phyloP scores from a whole-genome alignment of 148 eudicot species.

The Rhododendron kiyosumense region DNA sequence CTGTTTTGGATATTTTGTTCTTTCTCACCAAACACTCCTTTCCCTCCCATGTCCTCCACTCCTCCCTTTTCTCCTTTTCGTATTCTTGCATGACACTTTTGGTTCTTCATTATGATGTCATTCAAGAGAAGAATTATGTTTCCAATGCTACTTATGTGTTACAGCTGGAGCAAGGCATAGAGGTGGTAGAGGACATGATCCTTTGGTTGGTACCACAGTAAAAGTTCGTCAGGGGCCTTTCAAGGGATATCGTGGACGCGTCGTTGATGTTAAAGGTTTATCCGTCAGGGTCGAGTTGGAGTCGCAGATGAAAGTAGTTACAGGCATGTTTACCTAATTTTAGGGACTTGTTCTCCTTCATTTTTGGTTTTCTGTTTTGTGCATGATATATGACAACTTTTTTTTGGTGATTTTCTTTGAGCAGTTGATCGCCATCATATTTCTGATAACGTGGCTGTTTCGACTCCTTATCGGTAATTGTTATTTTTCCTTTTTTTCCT shows the following conservation, averaged over 20 bases:
- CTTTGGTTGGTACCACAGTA: conserved; percentile 68
- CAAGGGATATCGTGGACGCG: conserved; percentile 94
- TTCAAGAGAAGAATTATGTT: conserved; percentile 8
- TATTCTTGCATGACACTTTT: not conserved
- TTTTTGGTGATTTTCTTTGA: not conserved
- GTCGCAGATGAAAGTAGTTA: conserved; percentile 83
- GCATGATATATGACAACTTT: not conserved
- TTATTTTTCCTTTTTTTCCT: not conserved
- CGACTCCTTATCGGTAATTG: conserved; percentile 76
- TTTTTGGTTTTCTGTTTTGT: not conserved
- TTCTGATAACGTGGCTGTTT: conserved; percentile 66
- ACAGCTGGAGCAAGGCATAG: conserved; percentile 83
- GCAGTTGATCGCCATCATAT: conserved; percentile 83
- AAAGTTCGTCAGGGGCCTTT: conserved; percentile 81
- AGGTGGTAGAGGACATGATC: conserved; percentile 93
- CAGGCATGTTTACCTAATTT: conserved; percentile 52
- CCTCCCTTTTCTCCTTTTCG: not conserved
- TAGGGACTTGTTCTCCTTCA: not conserved
- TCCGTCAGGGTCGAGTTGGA: conserved; percentile 85
- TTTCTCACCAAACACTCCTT: no score
- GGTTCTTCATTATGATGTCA: not conserved
- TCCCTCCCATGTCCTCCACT: no score
- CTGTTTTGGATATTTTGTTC: not conserved
- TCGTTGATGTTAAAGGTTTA: conserved; percentile 72
- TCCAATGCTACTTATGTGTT: conserved; percentile 6